These are phyloP conservation scores for Metschnikowia borealis DNA, from an alignment of 805 yeast species.

Conservation along the genomic window DNA sequence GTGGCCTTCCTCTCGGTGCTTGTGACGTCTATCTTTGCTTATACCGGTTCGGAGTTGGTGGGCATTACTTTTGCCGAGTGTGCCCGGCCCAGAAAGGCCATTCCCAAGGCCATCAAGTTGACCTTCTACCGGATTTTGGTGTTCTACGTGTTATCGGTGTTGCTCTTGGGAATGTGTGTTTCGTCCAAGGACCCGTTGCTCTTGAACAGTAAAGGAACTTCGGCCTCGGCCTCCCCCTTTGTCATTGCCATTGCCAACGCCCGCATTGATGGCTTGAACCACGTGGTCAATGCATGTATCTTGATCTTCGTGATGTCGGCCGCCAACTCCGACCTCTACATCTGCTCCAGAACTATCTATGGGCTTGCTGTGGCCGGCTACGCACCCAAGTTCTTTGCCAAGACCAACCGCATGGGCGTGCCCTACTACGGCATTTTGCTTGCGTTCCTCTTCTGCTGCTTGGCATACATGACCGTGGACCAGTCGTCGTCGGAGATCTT, in stretches of 20 bases:
- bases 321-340: conserved; percentile 22
- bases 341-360: conserved; percentile 19
- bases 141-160: conserved; percentile 59
- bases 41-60: conserved; percentile 64
- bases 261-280: conserved; percentile 20
- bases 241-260: conserved; percentile 23
- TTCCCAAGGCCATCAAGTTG: conserved; percentile 68
- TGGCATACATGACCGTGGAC: conserved; percentile 70
- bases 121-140: conserved; percentile 62
- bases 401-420: conserved; percentile 57
- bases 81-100: conserved; percentile 56
- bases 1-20: conserved; percentile 60
- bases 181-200: conserved; percentile 19
- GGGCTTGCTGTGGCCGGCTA: conserved; percentile 21
- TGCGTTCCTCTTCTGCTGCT: conserved; percentile 50
- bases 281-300: conserved; percentile 20
- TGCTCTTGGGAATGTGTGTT: conserved; percentile 63
- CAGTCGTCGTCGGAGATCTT: conserved; percentile 55
- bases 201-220: conserved; percentile 16
- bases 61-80: conserved; percentile 76
- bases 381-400: conserved; percentile 38
- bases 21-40: conserved; percentile 66
- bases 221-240: conserved; percentile 18
- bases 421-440: conserved; percentile 58
- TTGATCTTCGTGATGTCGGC: conserved; percentile 21